phyloP scores from a whole-genome alignment of 257 asterid genomes.

The Striga asiatica region DNA sequence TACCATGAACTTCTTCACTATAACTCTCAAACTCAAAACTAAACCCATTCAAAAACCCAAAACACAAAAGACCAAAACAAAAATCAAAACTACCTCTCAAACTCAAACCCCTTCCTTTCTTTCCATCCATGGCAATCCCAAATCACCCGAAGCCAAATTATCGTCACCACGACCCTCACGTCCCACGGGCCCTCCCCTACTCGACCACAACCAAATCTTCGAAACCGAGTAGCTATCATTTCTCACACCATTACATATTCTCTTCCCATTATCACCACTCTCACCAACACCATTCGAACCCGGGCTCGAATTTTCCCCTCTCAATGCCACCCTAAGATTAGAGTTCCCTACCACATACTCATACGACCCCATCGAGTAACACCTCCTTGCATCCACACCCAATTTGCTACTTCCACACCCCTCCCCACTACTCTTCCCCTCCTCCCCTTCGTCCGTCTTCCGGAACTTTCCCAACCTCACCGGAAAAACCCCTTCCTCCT shows the following conservation, averaged over 20 bases:
- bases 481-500: background rate
- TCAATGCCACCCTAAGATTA: background rate
- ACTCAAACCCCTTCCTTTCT: background rate
- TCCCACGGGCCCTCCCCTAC: background rate
- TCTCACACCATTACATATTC: background rate
- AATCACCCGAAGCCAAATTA: background rate
- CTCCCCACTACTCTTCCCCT: constrained; percentile 13
- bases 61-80: background rate
- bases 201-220: background rate
- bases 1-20: background rate
- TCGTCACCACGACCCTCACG: background rate
- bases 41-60: background rate
- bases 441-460: constrained; percentile 35
- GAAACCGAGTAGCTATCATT: constrained; percentile 3
- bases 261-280: background rate
- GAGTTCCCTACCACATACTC: background rate
- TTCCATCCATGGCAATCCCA: background rate
- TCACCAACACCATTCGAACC: too few relatives aligned
- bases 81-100: background rate
- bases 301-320: too few relatives aligned
- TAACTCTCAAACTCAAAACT: background rate
- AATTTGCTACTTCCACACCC: constrained; percentile 10
- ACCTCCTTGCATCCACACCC: constrained; percentile 47
- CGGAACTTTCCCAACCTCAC: constrained; percentile 77
- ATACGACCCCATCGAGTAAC: constrained; percentile 35